Base-by-base conservation (phyloP, 345 rosid species). In the Syzygium grande region DNA sequence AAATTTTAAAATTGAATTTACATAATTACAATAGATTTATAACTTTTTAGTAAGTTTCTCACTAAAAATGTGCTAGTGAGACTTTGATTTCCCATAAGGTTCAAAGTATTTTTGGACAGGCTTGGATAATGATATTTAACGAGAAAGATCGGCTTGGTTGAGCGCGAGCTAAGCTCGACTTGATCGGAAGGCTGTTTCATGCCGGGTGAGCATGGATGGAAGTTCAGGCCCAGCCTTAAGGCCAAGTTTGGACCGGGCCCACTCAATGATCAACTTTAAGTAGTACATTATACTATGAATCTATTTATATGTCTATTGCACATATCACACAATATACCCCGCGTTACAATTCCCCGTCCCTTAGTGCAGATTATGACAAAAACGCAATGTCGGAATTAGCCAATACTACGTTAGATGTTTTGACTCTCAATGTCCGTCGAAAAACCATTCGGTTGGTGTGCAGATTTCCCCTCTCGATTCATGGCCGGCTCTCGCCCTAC, bases 201-300 rank as follows among this genome's bases (percentile, higher is more conserved):
- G 11, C 7, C 15, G 1, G 41, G 22, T 10, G 9, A 65, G 78
- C 65, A 58, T 58, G 65, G 65, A 58, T 1, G 29, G 25, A 58
- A 65, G 5, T n/a, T 34, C 4, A 19, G 46, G 46, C 80, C 46
- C 46, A 4, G 5, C 46, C 23, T 21, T 19, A 19, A 73, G 80
- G 79, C 23, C 7, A 19, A 68, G 46, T 1, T 68, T 9, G 46
- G 6, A 17, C 46, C 22, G 4, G 11, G 46, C 23, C 6, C 0
- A 7, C 80, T 25, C 7, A 38, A 73, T 73, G 46, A 73, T 34
- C 6, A 73, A 73, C 7, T 73, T 34, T 73, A 73, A 73, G 9
- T 19, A 34, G 25, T 38, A 34, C 38, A 19, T 9, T 0, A 0
- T 34, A 19, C 9, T 0, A 2, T 68, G 46, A 17, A 17, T 68